Base-by-base conservation (phyloP, 306 rosid species). In the Urtica urens region DNA sequence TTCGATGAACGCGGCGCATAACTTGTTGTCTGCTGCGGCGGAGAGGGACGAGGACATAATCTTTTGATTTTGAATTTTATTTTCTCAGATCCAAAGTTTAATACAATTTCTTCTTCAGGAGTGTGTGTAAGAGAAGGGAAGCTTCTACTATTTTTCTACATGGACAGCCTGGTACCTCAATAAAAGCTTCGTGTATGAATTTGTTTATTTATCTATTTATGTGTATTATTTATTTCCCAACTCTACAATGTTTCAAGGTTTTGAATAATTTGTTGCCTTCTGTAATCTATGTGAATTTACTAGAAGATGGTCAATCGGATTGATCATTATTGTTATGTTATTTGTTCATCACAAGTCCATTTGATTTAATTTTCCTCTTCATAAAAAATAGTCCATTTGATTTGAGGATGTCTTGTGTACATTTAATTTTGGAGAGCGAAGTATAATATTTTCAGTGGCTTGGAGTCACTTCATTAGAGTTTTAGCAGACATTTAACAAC, bases 11-110 rank as follows among this genome's bases (percentile, higher is more conserved):
- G 16, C 88, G 6, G 64, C 83, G 29, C 83, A 83, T 1, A 77
- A 78, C 66, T 15, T 84, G 46, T 68, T 83, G 86, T 50, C 80
- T 49, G 86, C 48, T 53, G 86, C 49, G 14, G 7, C 45, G 8
- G 72, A 57, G 62, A 88, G 70, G 67, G 97, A 84, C 7, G 87
- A 78, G 29, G 95, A 84, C 69, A 81, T 88, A 45, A 70, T 84
- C 52, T 88, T 84, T 76, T 84, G 71, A 72, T 26, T 31, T 28
- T 51, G 59, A n/a, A n/a, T n/a, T n/a, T n/a, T n/a, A n/a, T n/a
- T n/a, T n/a, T n/a, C n/a, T n/a, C n/a, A n/a, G n/a, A 50, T 53
- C 53, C 39, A 50, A 39, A 41, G 46, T 56, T 68, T 57, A 41
- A 28, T n/a, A 51, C 47, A 53, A 38, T n/a, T 33, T 59, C 18